Percentiles rank a stretch among this genome's conserved stretches.
These are phyloP conservation scores for Colletotrichum filicis DNA, from an alignment of 2,329 filamentous ascomycete genomes.

Conservation along the genomic window DNA sequence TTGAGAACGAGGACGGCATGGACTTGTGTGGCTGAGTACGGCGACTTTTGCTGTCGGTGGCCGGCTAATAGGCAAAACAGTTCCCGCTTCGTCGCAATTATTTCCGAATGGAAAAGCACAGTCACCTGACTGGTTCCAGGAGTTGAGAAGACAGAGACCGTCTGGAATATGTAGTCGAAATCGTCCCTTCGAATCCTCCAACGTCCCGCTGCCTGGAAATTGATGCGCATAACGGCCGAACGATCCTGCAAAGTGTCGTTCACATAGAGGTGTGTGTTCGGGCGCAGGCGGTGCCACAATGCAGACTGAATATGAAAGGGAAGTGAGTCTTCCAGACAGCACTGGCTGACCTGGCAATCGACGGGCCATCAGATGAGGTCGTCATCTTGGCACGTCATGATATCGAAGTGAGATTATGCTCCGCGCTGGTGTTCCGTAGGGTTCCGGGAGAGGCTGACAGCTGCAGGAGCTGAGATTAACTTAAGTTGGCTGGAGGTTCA, in stretches of 20 bases:
- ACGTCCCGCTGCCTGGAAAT: conserved; percentile 2
- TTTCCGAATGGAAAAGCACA: conserved; percentile 8
- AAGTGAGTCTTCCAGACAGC: neutral
- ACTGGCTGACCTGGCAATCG: neutral
- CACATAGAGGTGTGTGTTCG: neutral
- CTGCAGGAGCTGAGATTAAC: conserved; percentile 17
- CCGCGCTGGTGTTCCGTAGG: neutral
- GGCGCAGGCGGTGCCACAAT: neutral
- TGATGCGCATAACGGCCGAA: conserved; percentile 7
- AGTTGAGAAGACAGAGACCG: neutral
- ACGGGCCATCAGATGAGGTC: neutral
- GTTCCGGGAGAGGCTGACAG: conserved; percentile 19
- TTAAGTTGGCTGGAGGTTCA: conserved; percentile 17
- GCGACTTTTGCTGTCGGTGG: neutral
- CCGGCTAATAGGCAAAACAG: neutral
- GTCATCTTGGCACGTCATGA: neutral
- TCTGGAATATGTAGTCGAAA: neutral
- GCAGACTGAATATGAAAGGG: neutral
- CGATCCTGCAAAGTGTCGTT: conserved; percentile 4
- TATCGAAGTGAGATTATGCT: neutral
- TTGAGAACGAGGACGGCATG: neutral
- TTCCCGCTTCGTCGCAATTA: neutral
- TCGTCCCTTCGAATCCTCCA: neutral
- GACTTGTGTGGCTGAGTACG: neutral
- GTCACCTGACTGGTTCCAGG: neutral